Conservation (phyloP, 2,329 filamentous ascomycete species). For the Exserohilum turcica region DNA sequence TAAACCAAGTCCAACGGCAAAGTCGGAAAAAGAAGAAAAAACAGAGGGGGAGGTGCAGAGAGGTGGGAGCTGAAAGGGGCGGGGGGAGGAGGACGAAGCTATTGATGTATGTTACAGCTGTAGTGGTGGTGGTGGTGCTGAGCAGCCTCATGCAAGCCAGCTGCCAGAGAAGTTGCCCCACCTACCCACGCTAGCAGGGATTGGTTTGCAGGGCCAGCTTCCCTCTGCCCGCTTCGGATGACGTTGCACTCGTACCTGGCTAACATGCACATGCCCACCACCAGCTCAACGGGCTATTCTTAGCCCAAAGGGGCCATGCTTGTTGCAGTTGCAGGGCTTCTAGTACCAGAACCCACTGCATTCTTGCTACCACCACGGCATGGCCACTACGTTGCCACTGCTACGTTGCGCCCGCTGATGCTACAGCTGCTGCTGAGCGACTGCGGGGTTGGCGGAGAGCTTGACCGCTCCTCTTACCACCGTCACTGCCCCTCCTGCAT, state of each 20-base stretch:
- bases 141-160: conserved; percentile 11
- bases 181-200: conserved; percentile 21
- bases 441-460: conserved; percentile 15
- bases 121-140: conserved; percentile 18
- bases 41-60: conserved; percentile 1
- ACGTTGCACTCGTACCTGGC: conserved; percentile 29
- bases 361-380: neutral
- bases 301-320: neutral
- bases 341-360: too few relatives aligned
- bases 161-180: too few relatives aligned
- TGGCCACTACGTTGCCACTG: neutral
- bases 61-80: too few relatives aligned
- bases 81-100: conserved; percentile 5
- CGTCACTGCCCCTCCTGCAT: neutral
- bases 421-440: neutral
- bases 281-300: conserved; percentile 5
- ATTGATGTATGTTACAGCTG: conserved; percentile 2
- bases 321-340: too few relatives aligned
- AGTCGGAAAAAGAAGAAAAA: neutral
- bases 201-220: conserved; percentile 30
- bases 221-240: conserved; percentile 24
- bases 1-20: too few relatives aligned
- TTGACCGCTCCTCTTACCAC: conserved; percentile 16
- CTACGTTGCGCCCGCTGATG: neutral
- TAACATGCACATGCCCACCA: conserved; percentile 5